Percentiles rank a stretch among this genome's conserved stretches.
phyloP scores from a whole-genome alignment of 371 early-diverging fungal genomes.

The Sanchytrium tribonematis region DNA sequence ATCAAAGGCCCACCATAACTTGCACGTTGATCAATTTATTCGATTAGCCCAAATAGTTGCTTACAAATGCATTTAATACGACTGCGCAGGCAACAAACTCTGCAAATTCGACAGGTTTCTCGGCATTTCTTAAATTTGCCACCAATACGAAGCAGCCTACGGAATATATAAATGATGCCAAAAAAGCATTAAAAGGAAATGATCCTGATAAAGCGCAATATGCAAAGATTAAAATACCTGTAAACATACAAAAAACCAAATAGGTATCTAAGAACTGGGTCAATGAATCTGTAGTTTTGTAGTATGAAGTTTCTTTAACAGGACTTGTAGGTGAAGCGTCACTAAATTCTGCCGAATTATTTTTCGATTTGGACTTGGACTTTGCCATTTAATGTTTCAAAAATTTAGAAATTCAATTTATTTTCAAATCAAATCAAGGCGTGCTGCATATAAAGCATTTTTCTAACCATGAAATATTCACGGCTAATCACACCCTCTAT shows the following conservation, averaged over 20 bases:
- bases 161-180: constrained; percentile 69
- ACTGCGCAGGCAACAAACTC: not conserved
- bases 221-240: constrained; percentile 59
- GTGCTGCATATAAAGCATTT: not conserved
- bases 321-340: not conserved
- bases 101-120: not conserved
- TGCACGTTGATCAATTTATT: not conserved
- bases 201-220: constrained; percentile 56
- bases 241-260: constrained; percentile 49
- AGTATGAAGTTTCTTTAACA: constrained; percentile 16
- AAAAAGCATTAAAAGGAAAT: constrained; percentile 86
- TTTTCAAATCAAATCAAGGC: not conserved
- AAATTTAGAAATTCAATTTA: not conserved
- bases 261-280: constrained; percentile 70
- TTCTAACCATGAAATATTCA: not conserved
- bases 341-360: not conserved
- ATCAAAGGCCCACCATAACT: not conserved
- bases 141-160: constrained; percentile 81
- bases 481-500: not conserved
- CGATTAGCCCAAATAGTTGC: not conserved
- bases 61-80: not conserved
- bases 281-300: constrained; percentile 33
- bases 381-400: not conserved
- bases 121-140: constrained; percentile 15
- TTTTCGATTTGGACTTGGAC: not conserved